A percentile compares a stretch with the other conserved stretches of the same genome.
phyloP scores from a whole-genome alignment of 495 filamentous ascomycete genomes.

The Podospora anserina region DNA sequence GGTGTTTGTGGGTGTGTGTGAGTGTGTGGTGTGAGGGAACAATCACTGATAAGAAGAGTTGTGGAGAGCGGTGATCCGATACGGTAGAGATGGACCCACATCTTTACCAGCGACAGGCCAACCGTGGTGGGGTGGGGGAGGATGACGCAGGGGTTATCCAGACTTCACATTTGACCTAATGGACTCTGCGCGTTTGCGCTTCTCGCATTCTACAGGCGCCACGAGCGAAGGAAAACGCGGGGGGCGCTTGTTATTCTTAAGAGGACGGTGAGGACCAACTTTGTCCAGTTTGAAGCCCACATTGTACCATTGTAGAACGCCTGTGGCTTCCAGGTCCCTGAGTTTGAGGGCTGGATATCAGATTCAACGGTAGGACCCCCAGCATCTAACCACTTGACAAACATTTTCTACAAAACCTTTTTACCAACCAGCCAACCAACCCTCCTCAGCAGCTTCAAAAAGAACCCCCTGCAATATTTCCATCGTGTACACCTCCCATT shows the following conservation, averaged over 20 bases:
- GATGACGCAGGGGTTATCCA: neutral
- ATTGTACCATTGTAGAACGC: too few relatives aligned
- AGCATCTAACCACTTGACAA: too few relatives aligned
- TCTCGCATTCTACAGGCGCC: neutral
- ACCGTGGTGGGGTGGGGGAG: neutral
- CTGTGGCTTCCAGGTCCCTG: neutral
- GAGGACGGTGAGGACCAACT: too few relatives aligned
- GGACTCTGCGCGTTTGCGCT: neutral
- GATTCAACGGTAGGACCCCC: too few relatives aligned
- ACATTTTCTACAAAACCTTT: too few relatives aligned
- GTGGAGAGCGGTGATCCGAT: neutral
- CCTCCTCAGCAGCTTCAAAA: too few relatives aligned
- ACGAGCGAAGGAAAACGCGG: neutral
- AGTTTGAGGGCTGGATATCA: too few relatives aligned
- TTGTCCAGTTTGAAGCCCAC: too few relatives aligned
- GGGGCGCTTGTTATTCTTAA: too few relatives aligned
- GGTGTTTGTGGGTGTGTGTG: too few relatives aligned
- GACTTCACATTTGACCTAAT: neutral
- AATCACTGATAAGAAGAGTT: neutral
- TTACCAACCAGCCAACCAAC: too few relatives aligned
- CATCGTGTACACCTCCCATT: neutral
- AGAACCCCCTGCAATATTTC: neutral
- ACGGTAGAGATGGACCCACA: neutral
- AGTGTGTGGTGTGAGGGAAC: neutral
- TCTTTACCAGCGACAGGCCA: neutral